Evolutionary conservation across 2,329 filamentous ascomycete species (phyloP).

Genomic region (Zasmidium cellare): DNA sequence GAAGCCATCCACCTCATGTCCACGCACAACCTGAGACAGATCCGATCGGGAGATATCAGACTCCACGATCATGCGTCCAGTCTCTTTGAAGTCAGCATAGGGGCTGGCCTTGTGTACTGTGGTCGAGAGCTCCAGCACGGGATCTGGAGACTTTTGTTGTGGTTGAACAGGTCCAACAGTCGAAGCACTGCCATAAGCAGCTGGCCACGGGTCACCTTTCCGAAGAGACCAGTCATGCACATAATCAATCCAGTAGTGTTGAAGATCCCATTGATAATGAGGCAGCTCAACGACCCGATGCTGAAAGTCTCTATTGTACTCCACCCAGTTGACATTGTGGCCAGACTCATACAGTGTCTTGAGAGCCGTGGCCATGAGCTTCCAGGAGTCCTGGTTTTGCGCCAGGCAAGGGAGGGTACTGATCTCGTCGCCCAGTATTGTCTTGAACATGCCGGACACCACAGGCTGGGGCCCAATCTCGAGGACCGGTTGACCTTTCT

Average conservation of each 20-base stretch:
- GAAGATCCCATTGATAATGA: slow-evolving; percentile 10
- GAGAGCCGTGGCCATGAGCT: slow-evolving; percentile 51
- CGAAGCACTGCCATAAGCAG: too few relatives aligned
- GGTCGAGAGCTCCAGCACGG: slow-evolving; percentile 19
- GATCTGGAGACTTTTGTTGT: slow-evolving; percentile 15
- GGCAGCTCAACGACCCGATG: slow-evolving; percentile 43
- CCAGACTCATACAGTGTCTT: slow-evolving; percentile 56
- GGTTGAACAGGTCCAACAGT: too few relatives aligned
- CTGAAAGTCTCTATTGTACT: slow-evolving; percentile 55
- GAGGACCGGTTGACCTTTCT: slow-evolving; percentile 39
- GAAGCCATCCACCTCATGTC: slow-evolving; percentile 48
- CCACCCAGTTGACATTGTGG: slow-evolving; percentile 60
- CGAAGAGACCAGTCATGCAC: slow-evolving; percentile 23
- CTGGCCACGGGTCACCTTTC: slow-evolving; percentile 25
- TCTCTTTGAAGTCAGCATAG: background rate
- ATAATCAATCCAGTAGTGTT: slow-evolving; percentile 40
- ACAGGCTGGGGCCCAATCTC: slow-evolving; percentile 52
- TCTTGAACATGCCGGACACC: slow-evolving; percentile 10
- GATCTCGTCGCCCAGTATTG: background rate
- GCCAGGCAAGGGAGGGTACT: slow-evolving; percentile 1
- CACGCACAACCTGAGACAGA: slow-evolving; percentile 40
- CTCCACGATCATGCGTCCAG: slow-evolving; percentile 36
- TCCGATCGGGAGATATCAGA: slow-evolving; percentile 44
- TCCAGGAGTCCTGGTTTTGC: slow-evolving; percentile 39
- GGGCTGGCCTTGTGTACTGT: background rate